A percentile compares a stretch with the other conserved stretches of the same genome.
Conservation (phyloP, 129 eudicot species). For the Scalesia atractyloides region DNA sequence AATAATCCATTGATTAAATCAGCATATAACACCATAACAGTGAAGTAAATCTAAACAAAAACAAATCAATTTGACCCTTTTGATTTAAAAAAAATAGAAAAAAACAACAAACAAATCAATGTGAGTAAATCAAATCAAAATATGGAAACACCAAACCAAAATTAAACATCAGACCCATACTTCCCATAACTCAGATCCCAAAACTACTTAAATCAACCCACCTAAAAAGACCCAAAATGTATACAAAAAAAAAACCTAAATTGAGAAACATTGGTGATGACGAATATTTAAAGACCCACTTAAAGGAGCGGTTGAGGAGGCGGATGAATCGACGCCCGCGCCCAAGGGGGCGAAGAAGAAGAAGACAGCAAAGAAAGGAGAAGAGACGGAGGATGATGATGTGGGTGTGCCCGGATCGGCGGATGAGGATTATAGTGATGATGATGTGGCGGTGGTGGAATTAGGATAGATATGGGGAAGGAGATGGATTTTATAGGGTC, state of each 20-base stretch:
- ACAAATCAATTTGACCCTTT: slow-evolving; percentile 11
- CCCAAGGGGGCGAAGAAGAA: slow-evolving; percentile 55
- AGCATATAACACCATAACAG: slow-evolving; percentile 5
- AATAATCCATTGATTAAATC: slow-evolving; percentile 15
- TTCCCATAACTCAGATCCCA: slow-evolving; percentile 18
- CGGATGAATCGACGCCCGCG: slow-evolving; percentile 51
- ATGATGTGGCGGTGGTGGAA: slow-evolving; percentile 52
- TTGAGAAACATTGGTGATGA: not conserved
- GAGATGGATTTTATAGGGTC: no score
- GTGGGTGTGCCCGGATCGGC: slow-evolving; percentile 71
- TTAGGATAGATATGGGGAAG: no score
- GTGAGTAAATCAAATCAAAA: slow-evolving; percentile 26
- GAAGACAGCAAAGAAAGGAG: slow-evolving; percentile 30
- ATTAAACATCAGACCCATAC: slow-evolving; percentile 35
- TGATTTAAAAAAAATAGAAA: not conserved
- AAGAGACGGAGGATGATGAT: slow-evolving; percentile 30
- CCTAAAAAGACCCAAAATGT: slow-evolving; percentile 8
- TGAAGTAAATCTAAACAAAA: slow-evolving; percentile 11
- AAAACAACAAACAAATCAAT: slow-evolving; percentile 8
- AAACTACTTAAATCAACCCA: slow-evolving; percentile 17
- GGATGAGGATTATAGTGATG: slow-evolving; percentile 37
- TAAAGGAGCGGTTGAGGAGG: slow-evolving; percentile 49
- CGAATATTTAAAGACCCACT: slow-evolving; percentile 66
- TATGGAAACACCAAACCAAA: slow-evolving; percentile 16
- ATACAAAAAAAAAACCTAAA: slow-evolving; percentile 23